A percentile compares a stretch with the other conserved stretches of the same genome.
These are phyloP conservation scores for Trichosanthes truncata DNA, from an alignment of 306 rosid species.

Conservation along the genomic window DNA sequence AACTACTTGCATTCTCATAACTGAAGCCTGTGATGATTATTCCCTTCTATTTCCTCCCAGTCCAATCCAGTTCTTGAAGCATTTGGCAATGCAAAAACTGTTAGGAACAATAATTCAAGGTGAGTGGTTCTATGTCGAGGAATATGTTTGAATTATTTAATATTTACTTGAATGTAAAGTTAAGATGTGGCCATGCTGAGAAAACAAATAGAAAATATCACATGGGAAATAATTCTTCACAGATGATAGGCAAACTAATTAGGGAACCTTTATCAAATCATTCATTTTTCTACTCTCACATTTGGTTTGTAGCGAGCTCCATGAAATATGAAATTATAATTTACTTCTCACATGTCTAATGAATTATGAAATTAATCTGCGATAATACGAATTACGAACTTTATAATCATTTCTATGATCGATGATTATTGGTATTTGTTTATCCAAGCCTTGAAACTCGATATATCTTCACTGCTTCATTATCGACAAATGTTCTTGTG, in stretches of 20 bases:
- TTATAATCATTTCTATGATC: neutral
- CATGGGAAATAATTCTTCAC: neutral
- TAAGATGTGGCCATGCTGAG: neutral
- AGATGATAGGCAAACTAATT: neutral
- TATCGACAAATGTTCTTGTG: neutral
- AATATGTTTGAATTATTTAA: conserved; percentile 2
- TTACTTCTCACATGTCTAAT: neutral
- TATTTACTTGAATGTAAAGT: neutral
- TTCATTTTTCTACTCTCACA: neutral
- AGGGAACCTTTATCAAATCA: neutral
- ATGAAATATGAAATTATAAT: neutral
- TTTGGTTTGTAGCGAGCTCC: neutral
- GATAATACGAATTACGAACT: neutral
- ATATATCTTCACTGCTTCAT: neutral
- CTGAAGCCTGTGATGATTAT: neutral
- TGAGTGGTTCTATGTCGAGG: conserved; percentile 25
- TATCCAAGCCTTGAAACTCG: conserved; percentile 15
- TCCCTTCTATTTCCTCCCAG: conserved; percentile 30
- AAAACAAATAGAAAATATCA: neutral
- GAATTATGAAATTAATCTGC: neutral
- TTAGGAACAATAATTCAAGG: conserved; percentile 98
- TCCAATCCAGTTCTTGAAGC: conserved; percentile 99
- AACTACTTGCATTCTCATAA: neutral
- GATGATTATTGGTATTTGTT: neutral
- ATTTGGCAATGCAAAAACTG: conserved; percentile 98